A percentile compares a stretch with the other conserved stretches of the same genome.
Conservation (phyloP, 768 basidiomycete genomes). For the Lactifluus subvellereus region DNA sequence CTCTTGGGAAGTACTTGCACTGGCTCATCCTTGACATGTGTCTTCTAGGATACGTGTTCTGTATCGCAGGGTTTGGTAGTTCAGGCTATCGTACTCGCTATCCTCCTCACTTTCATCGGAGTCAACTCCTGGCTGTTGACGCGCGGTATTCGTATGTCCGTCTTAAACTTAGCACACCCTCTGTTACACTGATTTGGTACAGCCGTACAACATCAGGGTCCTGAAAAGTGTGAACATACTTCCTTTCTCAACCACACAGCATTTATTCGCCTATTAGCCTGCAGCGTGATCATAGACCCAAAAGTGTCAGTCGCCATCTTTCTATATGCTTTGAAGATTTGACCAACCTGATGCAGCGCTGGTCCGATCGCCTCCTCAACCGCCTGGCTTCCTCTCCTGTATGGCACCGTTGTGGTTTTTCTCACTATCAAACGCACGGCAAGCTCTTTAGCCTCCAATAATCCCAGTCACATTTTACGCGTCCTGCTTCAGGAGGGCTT, state of each 20-base stretch:
- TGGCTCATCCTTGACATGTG: not conserved
- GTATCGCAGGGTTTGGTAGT: constrained; percentile 19
- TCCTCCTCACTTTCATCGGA: constrained; percentile 40
- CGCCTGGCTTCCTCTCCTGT: constrained; percentile 39
- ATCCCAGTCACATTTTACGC: constrained; percentile 4
- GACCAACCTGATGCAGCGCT: constrained; percentile 11
- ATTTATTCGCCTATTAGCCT: constrained; percentile 30
- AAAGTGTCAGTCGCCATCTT: constrained; percentile 25
- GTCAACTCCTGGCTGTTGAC: constrained; percentile 53
- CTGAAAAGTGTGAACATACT: constrained; percentile 5
- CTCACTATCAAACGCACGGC: constrained; percentile 33
- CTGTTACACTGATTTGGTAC: not conserved
- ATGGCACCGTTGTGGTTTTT: constrained; percentile 34
- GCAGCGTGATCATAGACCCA: constrained; percentile 36
- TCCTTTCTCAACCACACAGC: not conserved
- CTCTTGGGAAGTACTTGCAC: no score
- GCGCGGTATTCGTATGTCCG: constrained; percentile 41
- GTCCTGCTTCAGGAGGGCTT: constrained; percentile 16
- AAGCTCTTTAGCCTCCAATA: not conserved
- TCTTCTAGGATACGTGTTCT: not conserved
- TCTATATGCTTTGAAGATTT: not conserved
- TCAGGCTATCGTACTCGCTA: constrained; percentile 26
- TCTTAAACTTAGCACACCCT: not conserved
- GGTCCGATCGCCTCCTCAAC: constrained; percentile 32
- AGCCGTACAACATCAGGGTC: constrained; percentile 2